Conservation (phyloP, 1,284 basidiomycete species). For the Baeospora myosura region DNA sequence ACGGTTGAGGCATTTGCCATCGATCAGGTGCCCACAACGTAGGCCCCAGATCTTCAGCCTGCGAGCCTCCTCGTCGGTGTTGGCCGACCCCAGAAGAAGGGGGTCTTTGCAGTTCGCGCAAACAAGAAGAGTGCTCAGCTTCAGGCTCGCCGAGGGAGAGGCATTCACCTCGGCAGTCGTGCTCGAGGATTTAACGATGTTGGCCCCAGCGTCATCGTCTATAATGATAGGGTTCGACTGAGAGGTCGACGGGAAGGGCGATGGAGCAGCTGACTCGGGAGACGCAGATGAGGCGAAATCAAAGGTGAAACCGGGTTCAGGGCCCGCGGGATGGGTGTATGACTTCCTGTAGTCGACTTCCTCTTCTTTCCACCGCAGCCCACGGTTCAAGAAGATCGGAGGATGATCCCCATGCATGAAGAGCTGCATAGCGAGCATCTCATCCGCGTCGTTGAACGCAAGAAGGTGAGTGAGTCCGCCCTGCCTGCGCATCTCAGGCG, state of each 20-base stretch:
- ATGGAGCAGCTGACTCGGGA: slow-evolving; percentile 9
- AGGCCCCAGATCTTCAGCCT: slow-evolving; percentile 55
- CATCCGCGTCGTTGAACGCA: neutral
- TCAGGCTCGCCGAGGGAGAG: slow-evolving; percentile 7
- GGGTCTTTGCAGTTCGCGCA: slow-evolving; percentile 58
- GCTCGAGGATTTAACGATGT: slow-evolving; percentile 11
- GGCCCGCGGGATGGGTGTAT: slow-evolving; percentile 55
- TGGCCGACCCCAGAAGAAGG: slow-evolving; percentile 26
- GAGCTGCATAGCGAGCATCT: slow-evolving; percentile 5
- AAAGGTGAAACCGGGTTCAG: slow-evolving; percentile 53
- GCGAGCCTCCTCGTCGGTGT: slow-evolving; percentile 27
- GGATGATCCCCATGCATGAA: neutral
- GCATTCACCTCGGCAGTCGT: neutral
- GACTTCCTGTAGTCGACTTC: slow-evolving; percentile 44
- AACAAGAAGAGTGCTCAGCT: slow-evolving; percentile 37
- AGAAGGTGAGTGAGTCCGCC: neutral
- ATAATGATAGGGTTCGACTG: slow-evolving; percentile 27
- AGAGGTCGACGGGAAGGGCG: slow-evolving; percentile 21
- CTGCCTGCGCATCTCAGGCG: neutral
- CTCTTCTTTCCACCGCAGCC: slow-evolving; percentile 12
- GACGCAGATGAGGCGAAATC: slow-evolving; percentile 37
- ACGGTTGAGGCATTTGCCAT: slow-evolving; percentile 61
- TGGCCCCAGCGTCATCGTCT: slow-evolving; percentile 24
- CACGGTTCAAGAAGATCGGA: slow-evolving; percentile 5
- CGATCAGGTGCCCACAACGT: slow-evolving; percentile 68